phyloP scores from a whole-genome alignment of 441 rosid genomes.

The Mallotus repandus region DNA sequence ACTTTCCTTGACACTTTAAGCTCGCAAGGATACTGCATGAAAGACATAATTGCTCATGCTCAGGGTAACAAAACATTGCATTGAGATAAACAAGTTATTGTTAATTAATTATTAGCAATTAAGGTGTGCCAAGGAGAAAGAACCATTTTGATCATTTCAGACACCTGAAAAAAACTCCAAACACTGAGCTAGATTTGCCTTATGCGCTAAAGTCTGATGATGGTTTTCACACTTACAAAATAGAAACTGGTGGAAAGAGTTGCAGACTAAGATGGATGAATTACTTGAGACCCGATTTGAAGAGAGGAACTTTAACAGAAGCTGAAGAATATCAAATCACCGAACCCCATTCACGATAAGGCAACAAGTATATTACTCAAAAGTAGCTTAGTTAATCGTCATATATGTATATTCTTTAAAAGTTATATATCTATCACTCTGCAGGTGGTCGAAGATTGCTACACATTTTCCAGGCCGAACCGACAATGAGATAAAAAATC shows the following conservation, averaged over 20 bases:
- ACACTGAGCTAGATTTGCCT: no score
- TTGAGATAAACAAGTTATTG: not conserved
- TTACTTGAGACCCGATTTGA: slow-evolving; percentile 26
- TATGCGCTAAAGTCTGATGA: not conserved
- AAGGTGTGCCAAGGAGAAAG: not conserved
- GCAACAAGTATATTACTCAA: slow-evolving; percentile 17
- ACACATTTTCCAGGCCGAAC: slow-evolving; percentile 26
- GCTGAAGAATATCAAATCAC: slow-evolving; percentile 21
- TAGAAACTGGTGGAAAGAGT: slow-evolving; percentile 21
- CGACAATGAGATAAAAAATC: slow-evolving; percentile 28
- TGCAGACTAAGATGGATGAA: slow-evolving; percentile 29
- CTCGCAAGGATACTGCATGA: not conserved
- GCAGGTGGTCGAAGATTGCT: slow-evolving; percentile 30
- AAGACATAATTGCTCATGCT: not conserved
- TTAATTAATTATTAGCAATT: not conserved
- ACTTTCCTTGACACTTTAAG: not conserved
- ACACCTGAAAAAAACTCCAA: not conserved
- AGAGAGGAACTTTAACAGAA: slow-evolving; percentile 24
- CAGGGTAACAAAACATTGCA: not conserved
- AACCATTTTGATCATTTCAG: not conserved
- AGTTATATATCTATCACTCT: not conserved
- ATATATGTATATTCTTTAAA: no score
- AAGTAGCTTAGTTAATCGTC: no score
- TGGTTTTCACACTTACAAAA: not conserved
- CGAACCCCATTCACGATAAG: slow-evolving; percentile 23